Percentiles rank a stretch among this genome's conserved stretches.
Evolutionary conservation across 306 rosid genomes (phyloP).

Genomic region (Rosa multiflora): DNA sequence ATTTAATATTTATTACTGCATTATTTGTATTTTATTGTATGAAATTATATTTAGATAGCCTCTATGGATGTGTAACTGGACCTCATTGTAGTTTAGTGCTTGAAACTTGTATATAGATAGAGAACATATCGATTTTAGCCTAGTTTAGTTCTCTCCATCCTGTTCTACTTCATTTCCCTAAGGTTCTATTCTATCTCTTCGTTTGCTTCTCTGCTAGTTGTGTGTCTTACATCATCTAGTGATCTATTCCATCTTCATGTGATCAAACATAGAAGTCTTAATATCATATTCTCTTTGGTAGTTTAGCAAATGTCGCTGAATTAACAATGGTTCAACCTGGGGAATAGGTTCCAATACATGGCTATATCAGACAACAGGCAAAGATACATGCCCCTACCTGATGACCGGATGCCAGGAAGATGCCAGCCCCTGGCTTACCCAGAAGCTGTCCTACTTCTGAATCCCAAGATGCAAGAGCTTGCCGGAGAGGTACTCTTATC

Average conservation of each 20-base stretch:
- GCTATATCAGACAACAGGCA: constrained; percentile 41
- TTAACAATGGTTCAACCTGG: neutral
- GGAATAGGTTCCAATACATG: constrained; percentile 52
- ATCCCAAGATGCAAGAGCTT: constrained; percentile 35
- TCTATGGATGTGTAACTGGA: neutral
- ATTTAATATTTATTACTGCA: neutral
- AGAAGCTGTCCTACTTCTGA: constrained; percentile 42
- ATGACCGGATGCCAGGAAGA: constrained; percentile 36
- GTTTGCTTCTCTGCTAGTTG: neutral
- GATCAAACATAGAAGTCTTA: neutral
- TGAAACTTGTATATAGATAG: neutral
- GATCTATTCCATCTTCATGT: neutral
- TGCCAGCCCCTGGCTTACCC: constrained; percentile 42
- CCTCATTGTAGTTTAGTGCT: neutral
- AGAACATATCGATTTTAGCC: neutral
- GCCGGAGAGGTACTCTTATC: constrained; percentile 38
- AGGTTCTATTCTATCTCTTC: neutral
- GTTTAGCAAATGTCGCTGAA: neutral
- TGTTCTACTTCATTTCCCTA: constrained; percentile 6
- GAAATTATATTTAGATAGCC: neutral
- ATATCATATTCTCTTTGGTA: neutral
- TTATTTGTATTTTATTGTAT: neutral
- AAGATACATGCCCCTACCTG: constrained; percentile 50
- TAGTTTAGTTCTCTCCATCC: neutral
- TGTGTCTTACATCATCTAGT: neutral